Percentiles rank a stretch among this genome's conserved stretches.
These are phyloP conservation scores for Penicillium sp. DNA, from an alignment of 2,329 filamentous ascomycete species.

Conservation along the genomic window DNA sequence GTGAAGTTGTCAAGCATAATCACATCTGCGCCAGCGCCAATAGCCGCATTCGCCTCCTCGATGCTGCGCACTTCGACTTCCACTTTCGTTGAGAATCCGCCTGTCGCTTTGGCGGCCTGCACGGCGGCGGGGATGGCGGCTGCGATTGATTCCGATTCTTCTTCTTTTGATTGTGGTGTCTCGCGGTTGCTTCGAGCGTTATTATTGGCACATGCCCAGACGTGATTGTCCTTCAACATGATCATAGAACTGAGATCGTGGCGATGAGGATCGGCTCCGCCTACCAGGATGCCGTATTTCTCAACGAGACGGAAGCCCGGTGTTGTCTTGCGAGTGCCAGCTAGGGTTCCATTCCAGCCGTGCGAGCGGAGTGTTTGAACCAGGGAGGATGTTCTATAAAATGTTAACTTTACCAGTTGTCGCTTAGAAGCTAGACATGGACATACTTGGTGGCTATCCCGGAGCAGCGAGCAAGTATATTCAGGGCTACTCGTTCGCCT, in stretches of 20 bases:
- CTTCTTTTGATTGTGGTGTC: constrained; percentile 18
- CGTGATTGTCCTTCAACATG: constrained; percentile 99
- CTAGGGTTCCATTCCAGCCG: constrained; percentile 79
- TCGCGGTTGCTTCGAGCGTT: constrained; percentile 16
- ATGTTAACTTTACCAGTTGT: constrained; percentile 5
- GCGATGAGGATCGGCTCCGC: constrained; percentile 85
- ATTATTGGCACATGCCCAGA: constrained; percentile 72
- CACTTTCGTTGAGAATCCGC: constrained; percentile 87
- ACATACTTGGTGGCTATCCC: constrained; percentile 69
- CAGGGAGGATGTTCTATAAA: constrained; percentile 31
- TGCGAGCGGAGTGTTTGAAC: constrained; percentile 52
- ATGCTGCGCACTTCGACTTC: constrained; percentile 93
- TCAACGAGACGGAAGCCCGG: constrained; percentile 93
- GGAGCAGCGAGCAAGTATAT: constrained; percentile 84
- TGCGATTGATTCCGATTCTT: constrained; percentile 23
- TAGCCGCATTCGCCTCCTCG: constrained; percentile 85
- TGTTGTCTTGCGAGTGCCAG: constrained; percentile 94
- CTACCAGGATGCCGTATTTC: constrained; percentile 96
- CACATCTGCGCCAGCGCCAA: constrained; percentile 84
- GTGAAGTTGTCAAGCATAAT: constrained; percentile 98
- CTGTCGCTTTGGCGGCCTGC: constrained; percentile 73
- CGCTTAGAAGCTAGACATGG: neutral
- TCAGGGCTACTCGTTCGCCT: constrained; percentile 90
- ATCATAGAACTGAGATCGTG: constrained; percentile 93
- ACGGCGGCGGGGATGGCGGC: constrained; percentile 82